Evolutionary conservation across 139 green algal genomes (phyloP), one percentile per base, ranked within the genome.

Genomic region (Chlamydomonas sp.): DNA sequence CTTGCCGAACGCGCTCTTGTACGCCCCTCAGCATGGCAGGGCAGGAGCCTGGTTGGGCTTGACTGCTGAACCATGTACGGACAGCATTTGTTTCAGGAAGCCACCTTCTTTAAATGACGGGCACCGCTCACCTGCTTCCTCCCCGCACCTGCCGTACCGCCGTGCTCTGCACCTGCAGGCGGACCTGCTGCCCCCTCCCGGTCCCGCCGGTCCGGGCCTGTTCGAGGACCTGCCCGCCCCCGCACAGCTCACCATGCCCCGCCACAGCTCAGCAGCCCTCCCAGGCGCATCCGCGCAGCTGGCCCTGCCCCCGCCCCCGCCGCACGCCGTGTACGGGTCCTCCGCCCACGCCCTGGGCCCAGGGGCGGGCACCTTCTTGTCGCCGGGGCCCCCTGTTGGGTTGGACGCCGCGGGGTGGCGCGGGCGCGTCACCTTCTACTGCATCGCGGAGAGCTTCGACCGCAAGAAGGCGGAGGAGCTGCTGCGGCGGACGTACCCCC

Each of bases 381-480:
- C 85, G 81, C 85, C 84, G 62, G 61, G 63, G 69, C 78, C 84
- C 66, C 74, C 71, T 15, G 66, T 60, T 3, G n/a, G 85, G 49
- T 78, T 86, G 63, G 86, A 90, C 69, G 85, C 85, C 62, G 84
- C 78, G 67, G 84, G 62, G 78, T 80, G 72, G 73, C 73, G 85
- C 12, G 73, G 73, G 1, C 72, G 76, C 71, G 72, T 79, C 68
- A 85, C 78, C 1, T 85, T 95, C n/a, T 95, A 94, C 86, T 94
- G 92, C 86, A 63, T 91, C 2, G 85, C 89, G 0, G 92, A 94
- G 76, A 90, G 78, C 63, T 94, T 94, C 83, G 92, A 95, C 89
- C 81, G 92, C 20, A 93, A 93, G 78, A 92, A 93, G 76, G 85
- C 93, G 62, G 92, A 95, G 57, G 89, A 95, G 85, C 89, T 95